Percentiles rank a stretch among this genome's conserved stretches.
Evolutionary conservation across 179 eudicot genomes (phyloP).

Genomic region (Sideroxylon spinosum): DNA sequence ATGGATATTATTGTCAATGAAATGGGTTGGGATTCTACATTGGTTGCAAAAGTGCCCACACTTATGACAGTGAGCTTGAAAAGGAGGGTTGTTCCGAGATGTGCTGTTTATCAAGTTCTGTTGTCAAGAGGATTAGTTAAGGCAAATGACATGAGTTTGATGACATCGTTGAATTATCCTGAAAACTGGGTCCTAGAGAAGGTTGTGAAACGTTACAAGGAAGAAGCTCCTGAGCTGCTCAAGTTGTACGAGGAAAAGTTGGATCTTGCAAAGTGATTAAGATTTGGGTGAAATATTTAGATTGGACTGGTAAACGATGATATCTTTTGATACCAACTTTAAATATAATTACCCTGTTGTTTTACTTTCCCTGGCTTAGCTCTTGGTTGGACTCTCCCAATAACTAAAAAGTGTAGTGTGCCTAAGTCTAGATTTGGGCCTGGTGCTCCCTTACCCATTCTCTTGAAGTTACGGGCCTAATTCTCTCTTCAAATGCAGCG

Average conservation of each 20-base stretch:
- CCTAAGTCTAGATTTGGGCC: too few species aligned
- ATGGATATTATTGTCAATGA: slow-evolving; percentile 26
- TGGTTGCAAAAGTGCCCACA: background rate
- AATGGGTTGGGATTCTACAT: slow-evolving; percentile 16
- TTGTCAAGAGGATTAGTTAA: slow-evolving; percentile 9
- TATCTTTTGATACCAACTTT: background rate
- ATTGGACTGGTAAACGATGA: background rate
- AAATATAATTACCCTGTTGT: background rate
- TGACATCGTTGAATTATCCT: background rate
- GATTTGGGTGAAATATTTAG: background rate
- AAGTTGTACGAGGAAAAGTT: slow-evolving; percentile 6
- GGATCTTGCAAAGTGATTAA: background rate
- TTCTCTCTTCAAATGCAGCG: background rate
- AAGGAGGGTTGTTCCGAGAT: slow-evolving; percentile 23
- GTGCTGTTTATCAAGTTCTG: slow-evolving; percentile 17
- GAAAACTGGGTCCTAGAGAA: background rate
- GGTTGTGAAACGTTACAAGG: background rate
- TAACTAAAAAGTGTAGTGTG: too few species aligned
- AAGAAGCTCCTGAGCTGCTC: slow-evolving; percentile 11
- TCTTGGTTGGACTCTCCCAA: background rate
- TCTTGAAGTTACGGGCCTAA: too few species aligned
- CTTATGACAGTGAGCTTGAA: slow-evolving; percentile 21
- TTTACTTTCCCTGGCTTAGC: background rate
- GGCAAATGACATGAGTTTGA: background rate
- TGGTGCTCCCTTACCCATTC: too few species aligned